These are phyloP conservation scores for Borealophlyctis nickersoniae DNA, from an alignment of 192 early-diverging fungal species.

Conservation along the genomic window DNA sequence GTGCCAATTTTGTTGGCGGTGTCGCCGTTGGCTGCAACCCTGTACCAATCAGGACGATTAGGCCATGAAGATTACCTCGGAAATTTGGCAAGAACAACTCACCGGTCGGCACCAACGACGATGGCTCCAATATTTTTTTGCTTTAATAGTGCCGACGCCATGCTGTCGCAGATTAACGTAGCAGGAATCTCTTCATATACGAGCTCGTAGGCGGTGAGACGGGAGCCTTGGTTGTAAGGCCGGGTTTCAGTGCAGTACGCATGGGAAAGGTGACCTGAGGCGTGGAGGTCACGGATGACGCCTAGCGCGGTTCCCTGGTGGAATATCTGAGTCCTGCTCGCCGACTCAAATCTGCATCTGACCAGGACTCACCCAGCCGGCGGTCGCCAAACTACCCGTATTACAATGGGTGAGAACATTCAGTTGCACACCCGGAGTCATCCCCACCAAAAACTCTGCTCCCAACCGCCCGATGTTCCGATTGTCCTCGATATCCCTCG, in stretches of 20 bases:
- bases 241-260: constrained; percentile 95
- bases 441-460: constrained; percentile 65
- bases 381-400: constrained; percentile 68
- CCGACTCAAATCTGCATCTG: neutral
- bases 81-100: neutral
- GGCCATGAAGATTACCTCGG: too few species aligned
- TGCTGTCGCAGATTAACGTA: constrained; percentile 88
- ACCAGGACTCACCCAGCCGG: constrained; percentile 58
- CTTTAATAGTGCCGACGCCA: constrained; percentile 79
- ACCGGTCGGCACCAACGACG: constrained; percentile 92
- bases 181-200: constrained; percentile 87
- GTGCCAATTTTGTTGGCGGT: constrained; percentile 99
- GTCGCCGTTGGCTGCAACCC: constrained; percentile 92
- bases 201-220: constrained; percentile 93
- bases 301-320: constrained; percentile 89
- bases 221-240: constrained; percentile 96
- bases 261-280: constrained; percentile 54
- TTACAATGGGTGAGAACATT: constrained; percentile 95
- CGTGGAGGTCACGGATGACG: constrained; percentile 78
- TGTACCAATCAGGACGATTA: too few species aligned
- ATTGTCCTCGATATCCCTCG: constrained; percentile 83
- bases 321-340: constrained; percentile 12
- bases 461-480: constrained; percentile 78
- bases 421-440: constrained; percentile 22
- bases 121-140: constrained; percentile 72